These are phyloP conservation scores for Pichia nakasei DNA, from an alignment of 805 yeast genomes.

Conservation along the genomic window DNA sequence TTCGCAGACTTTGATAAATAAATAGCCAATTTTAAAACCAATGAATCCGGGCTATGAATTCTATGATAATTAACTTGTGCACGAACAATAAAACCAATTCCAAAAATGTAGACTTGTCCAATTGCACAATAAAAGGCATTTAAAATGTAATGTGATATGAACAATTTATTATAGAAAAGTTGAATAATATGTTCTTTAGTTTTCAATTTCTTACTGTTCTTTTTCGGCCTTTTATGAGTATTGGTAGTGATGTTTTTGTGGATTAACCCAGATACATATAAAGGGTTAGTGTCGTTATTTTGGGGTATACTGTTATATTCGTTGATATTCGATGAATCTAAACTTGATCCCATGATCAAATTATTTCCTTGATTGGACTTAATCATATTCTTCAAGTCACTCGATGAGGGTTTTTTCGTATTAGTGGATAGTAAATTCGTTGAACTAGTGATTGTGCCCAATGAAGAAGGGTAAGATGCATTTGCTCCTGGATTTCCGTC, in stretches of 20 bases:
- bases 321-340: not conserved
- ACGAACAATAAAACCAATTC: conserved; percentile 65
- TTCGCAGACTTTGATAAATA: conserved; percentile 5
- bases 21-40: conserved; percentile 1
- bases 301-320: not conserved
- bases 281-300: not conserved
- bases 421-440: not conserved
- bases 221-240: not conserved
- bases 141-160: conserved; percentile 44
- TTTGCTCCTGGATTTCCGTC: not conserved
- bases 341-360: not conserved
- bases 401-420: not conserved
- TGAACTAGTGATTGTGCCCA: not conserved
- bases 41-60: conserved; percentile 3
- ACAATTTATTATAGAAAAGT: conserved; percentile 28
- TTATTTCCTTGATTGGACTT: not conserved
- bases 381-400: not conserved
- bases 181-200: conserved; percentile 18
- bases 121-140: conserved; percentile 51
- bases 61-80: conserved; percentile 29
- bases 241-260: not conserved
- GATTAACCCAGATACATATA: too few species aligned
- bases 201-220: conserved; percentile 10
- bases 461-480: not conserved
- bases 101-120: conserved; percentile 65